Evolutionary conservation across 2,329 filamentous ascomycete species (phyloP).

Genomic region (Fusarium irregulare): DNA sequence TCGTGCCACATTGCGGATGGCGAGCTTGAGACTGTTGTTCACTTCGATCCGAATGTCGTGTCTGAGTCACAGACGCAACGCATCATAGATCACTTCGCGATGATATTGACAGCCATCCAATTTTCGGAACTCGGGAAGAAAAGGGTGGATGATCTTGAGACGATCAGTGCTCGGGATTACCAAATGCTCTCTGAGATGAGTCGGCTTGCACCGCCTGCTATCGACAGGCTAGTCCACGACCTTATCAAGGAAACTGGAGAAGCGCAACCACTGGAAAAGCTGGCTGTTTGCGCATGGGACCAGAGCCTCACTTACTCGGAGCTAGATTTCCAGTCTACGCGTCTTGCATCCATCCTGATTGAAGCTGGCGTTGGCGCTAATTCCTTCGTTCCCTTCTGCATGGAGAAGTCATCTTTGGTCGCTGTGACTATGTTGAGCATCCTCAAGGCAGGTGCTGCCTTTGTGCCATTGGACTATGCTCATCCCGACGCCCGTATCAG

Average conservation of each 20-base stretch:
- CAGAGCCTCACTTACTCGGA: conserved; percentile 55
- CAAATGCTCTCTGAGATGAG: conserved; percentile 13
- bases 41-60: conserved; percentile 32
- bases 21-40: conserved; percentile 35
- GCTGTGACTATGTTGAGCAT: conserved; percentile 16
- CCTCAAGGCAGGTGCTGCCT: conserved; percentile 15
- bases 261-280: conserved; percentile 10
- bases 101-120: conserved; percentile 15
- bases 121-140: neutral
- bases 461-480: conserved; percentile 9
- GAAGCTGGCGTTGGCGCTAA: neutral
- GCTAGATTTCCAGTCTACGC: conserved; percentile 37
- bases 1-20: conserved; percentile 35
- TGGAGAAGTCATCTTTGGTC: conserved; percentile 24
- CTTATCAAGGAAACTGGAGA: neutral
- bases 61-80: conserved; percentile 21
- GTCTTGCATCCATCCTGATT: neutral
- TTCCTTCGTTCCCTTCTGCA: conserved; percentile 21
- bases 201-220: neutral
- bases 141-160: neutral
- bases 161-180: conserved; percentile 8
- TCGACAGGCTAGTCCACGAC: conserved; percentile 17
- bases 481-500: conserved; percentile 21
- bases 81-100: conserved; percentile 35
- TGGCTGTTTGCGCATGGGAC: conserved; percentile 55